Evolutionary conservation across 1,139 yeast species (phyloP).

Genomic region (Pichia sp.): DNA sequence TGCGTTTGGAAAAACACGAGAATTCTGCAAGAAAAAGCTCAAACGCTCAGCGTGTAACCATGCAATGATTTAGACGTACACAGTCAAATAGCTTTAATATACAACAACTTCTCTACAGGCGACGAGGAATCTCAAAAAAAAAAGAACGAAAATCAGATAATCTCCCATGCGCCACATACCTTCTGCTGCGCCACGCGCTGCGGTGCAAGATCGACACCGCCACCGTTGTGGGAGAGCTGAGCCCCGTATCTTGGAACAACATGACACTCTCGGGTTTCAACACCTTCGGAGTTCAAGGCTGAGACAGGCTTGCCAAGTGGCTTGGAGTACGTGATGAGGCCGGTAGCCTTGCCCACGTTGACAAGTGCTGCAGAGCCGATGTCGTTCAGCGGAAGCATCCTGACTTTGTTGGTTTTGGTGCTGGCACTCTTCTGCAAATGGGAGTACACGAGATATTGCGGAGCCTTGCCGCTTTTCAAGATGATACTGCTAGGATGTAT

Average conservation of each 20-base stretch:
- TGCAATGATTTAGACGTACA: not conserved
- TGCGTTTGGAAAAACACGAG: conserved; percentile 33
- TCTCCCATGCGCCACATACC: conserved; percentile 57
- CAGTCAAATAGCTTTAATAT: not conserved
- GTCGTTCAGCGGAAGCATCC: conserved; percentile 76
- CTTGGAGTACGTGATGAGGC: conserved; percentile 77
- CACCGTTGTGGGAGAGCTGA: conserved; percentile 50
- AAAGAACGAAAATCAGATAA: conserved; percentile 26
- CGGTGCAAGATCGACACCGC: conserved; percentile 93
- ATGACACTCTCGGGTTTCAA: conserved; percentile 72
- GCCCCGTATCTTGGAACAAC: conserved; percentile 92
- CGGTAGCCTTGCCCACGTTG: conserved; percentile 69
- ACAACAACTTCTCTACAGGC: not conserved
- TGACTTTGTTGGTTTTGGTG: conserved; percentile 37
- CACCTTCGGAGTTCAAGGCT: conserved; percentile 28
- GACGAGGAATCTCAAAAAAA: not conserved
- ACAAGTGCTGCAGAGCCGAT: conserved; percentile 71
- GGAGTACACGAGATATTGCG: conserved; percentile 69
- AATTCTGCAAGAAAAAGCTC: too few relatives aligned
- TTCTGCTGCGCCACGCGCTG: conserved; percentile 70
- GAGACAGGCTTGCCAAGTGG: conserved; percentile 83
- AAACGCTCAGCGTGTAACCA: too few relatives aligned
- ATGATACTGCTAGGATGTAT: conserved; percentile 76
- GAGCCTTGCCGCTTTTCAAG: conserved; percentile 53
- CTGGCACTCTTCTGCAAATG: conserved; percentile 43